These are phyloP conservation scores for Lepidium sativum DNA, from an alignment of 345 rosid species.

Conservation along the genomic window DNA sequence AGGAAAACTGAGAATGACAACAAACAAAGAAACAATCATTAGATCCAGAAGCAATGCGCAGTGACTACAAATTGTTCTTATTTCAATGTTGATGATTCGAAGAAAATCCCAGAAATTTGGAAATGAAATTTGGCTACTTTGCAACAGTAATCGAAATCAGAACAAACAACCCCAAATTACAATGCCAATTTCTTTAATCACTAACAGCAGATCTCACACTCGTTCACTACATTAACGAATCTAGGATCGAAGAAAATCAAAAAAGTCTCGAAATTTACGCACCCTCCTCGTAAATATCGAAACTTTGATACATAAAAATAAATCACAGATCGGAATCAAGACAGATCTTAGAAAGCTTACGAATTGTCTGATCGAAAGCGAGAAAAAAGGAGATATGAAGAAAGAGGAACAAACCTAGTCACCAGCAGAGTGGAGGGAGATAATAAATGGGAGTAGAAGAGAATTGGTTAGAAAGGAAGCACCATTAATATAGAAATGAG, in stretches of 20 bases:
- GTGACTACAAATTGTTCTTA: not conserved
- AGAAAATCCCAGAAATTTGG: not conserved
- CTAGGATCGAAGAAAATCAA: not conserved
- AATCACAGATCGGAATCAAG: constrained; percentile 2
- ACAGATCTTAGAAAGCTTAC: constrained; percentile 5
- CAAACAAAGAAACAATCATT: not conserved
- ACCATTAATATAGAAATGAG: constrained; percentile 18
- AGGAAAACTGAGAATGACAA: constrained; percentile 30
- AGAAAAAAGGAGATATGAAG: not conserved
- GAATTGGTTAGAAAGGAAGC: not conserved
- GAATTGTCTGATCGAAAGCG: not conserved
- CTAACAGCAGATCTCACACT: not conserved
- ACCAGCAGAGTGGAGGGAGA: constrained; percentile 6
- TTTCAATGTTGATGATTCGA: not conserved
- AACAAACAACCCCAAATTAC: not conserved
- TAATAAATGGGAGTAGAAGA: not conserved
- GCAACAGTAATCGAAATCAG: not conserved
- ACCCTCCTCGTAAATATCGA: constrained; percentile 30
- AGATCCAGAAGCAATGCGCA: constrained; percentile 15
- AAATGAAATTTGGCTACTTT: not conserved
- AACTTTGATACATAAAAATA: not conserved
- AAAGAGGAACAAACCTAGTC: not conserved
- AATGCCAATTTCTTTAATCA: not conserved
- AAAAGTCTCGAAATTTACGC: not conserved
- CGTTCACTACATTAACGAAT: constrained; percentile 2